Base-by-base conservation (phyloP, 129 eudicot genomes). In the Artemisia argyi region DNA sequence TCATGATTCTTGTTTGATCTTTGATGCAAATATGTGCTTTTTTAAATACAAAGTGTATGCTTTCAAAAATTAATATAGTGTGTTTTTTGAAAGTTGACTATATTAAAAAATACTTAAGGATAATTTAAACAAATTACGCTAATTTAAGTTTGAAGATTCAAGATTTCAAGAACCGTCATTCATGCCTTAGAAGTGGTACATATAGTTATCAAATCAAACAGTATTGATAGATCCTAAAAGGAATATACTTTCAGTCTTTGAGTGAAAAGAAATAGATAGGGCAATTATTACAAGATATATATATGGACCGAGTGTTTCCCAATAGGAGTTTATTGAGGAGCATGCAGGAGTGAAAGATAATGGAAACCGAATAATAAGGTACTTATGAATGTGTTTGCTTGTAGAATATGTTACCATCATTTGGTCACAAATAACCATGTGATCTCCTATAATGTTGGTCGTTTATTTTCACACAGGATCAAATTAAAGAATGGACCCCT, bases 391-490 rank as follows among this genome's bases (percentile, higher is more conserved):
- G 67, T 63, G 76, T 47, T 69, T 74, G 86, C 68, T 83, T 80
- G 70, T 50, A 28, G 56, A 56, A 55, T 71, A 86, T 78, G 84
- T 75, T 53, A 78, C 24, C 81, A 86, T 86, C 78, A 83, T 86
- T 78, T 72, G 63, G 62, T 52, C 70, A 56, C 77, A 54, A 78
- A 71, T 78, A 68, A 46, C 48, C 73, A 77, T 65, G 65, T 58
- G 47, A 63, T 63, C 49, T 50, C 80, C 69, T 82, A 83, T 84
- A 24, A 62, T 73, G 12, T 63, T 42, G 39, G 8, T 63, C 68
- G 22, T 15, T 52, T 16, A 12, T 16, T 52, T 52, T 16, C 57
- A 52, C 52, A 7, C 47, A 26, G 26, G 39, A 60, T 5, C 24
- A 26, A 60, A 35, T 35, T 19, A 60, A 59, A 2, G 39, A 19